phyloP scores from a whole-genome alignment of 2,329 filamentous ascomycete genomes.

The Huntiella omanensis region DNA sequence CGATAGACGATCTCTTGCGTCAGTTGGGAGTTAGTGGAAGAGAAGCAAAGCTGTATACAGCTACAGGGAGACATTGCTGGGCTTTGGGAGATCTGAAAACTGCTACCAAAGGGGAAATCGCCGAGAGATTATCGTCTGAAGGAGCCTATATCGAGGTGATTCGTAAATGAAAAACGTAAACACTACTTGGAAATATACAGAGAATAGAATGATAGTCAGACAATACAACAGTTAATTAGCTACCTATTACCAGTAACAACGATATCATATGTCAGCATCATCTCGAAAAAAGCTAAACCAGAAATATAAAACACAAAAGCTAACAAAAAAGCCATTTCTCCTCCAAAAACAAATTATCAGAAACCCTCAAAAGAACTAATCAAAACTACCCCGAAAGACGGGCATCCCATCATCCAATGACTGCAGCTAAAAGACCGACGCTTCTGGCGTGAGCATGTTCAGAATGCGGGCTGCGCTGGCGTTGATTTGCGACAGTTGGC shows the following conservation, averaged over 20 bases:
- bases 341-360: not conserved
- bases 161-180: not conserved
- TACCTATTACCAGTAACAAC: not conserved
- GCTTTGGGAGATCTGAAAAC: not conserved
- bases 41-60: constrained; percentile 1
- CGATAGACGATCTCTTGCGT: not conserved
- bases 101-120: not conserved
- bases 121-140: not conserved
- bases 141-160: constrained; percentile 3
- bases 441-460: constrained; percentile 12
- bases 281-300: not conserved
- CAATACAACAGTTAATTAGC: not conserved
- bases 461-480: constrained; percentile 18
- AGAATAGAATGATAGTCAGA: not conserved
- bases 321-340: not conserved
- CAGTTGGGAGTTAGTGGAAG: not conserved
- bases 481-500: constrained; percentile 27
- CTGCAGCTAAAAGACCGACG: not conserved
- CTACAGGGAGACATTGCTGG: not conserved
- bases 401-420: not conserved
- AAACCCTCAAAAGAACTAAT: not conserved
- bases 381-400: not conserved
- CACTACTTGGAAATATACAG: not conserved
- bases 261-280: constrained; percentile 5
- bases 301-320: not conserved